Percentiles rank a stretch among this genome's conserved stretches.
Conservation (phyloP, 805 yeast genomes). For the Limtongia smithiae region DNA sequence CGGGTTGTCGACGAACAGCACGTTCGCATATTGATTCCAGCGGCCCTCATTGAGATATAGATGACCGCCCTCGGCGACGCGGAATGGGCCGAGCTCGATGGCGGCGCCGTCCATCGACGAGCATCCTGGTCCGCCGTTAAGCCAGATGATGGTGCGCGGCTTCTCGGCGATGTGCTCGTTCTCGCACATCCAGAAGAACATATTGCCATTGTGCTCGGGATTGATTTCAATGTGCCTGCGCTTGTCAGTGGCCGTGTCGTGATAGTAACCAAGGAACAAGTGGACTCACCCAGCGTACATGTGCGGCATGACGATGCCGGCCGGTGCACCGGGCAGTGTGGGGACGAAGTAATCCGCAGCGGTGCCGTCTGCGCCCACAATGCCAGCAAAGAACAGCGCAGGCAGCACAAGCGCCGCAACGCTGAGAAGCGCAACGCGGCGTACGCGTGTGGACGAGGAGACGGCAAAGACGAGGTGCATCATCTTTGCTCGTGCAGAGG, state of each 20-base stretch:
- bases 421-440: conserved; percentile 5
- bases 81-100: conserved; percentile 86
- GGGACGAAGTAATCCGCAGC: conserved; percentile 34
- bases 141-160: conserved; percentile 59
- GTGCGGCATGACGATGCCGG: conserved; percentile 35
- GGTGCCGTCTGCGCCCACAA: conserved; percentile 7
- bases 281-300: conserved; percentile 48
- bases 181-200: conserved; percentile 75
- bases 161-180: conserved; percentile 35
- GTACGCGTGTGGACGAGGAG: not conserved
- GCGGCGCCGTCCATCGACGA: conserved; percentile 97
- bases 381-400: conserved; percentile 11
- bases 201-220: conserved; percentile 51
- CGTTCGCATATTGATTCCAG: conserved; percentile 77
- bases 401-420: conserved; percentile 1
- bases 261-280: not conserved
- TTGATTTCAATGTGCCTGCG: conserved; percentile 58
- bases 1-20: conserved; percentile 91
- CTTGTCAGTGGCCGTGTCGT: too few relatives aligned
- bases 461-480: not conserved
- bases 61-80: conserved; percentile 49
- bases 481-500: too few relatives aligned
- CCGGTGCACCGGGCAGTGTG: conserved; percentile 36
- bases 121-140: conserved; percentile 98
- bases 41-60: conserved; percentile 64